Conservation (phyloP, 495 filamentous ascomycete genomes). For the Penicillium robsamsonii region DNA sequence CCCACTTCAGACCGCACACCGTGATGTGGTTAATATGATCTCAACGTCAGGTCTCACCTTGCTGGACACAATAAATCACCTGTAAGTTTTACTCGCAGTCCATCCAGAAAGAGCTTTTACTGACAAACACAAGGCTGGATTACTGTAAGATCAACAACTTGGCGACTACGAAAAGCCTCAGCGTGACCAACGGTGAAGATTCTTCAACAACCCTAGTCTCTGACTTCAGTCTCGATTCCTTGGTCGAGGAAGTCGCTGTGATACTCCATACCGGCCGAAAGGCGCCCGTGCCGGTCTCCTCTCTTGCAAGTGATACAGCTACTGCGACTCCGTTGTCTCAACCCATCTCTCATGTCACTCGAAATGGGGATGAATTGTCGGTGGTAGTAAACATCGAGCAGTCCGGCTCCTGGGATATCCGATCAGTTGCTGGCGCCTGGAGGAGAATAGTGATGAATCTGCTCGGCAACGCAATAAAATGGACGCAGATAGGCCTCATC, state of each 20-base stretch:
- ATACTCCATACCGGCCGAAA: conserved; percentile 46
- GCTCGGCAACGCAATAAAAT: conserved; percentile 72
- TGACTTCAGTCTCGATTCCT: conserved; percentile 36
- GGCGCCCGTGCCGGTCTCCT: background rate
- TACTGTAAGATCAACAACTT: conserved; percentile 58
- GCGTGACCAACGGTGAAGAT: conserved; percentile 2
- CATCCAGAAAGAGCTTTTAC: too few species aligned
- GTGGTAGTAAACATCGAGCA: conserved; percentile 58
- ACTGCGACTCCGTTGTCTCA: background rate
- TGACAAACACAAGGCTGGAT: conserved; percentile 39
- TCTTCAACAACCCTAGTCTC: background rate
- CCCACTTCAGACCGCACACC: conserved; percentile 50
- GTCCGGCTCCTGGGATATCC: conserved; percentile 50
- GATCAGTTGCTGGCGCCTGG: conserved; percentile 60
- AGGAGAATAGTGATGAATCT: conserved; percentile 70
- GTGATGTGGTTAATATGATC: conserved; percentile 60
- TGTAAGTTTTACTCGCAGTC: conserved; percentile 1
- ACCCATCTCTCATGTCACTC: background rate
- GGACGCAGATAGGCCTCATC: conserved; percentile 59
- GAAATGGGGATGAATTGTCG: conserved; percentile 28
- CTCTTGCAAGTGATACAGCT: background rate
- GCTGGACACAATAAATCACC: conserved; percentile 24
- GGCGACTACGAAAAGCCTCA: conserved; percentile 7
- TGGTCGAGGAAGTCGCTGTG: conserved; percentile 55
- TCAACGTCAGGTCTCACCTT: conserved; percentile 48